Base-by-base conservation (phyloP, 306 rosid species). In the Castanea mollissima region DNA sequence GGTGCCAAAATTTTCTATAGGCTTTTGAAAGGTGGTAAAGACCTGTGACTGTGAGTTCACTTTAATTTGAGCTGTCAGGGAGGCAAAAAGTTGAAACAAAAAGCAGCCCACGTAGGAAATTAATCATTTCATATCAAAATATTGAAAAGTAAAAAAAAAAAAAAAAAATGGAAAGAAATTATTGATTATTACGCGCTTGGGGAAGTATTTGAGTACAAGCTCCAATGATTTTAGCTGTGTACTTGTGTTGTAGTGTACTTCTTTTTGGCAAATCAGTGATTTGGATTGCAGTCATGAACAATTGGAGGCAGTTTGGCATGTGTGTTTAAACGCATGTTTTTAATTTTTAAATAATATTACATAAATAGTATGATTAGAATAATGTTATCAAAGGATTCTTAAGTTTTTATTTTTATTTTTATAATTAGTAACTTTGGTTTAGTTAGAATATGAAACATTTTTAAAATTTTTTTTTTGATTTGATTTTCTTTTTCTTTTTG, bases 21-120 rank as follows among this genome's bases (percentile, higher is more conserved):
- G 56, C n/a, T 15, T 71, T 71, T 73, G 71, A 2, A n/a, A 62
- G 70, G 23, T 27, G 64, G 79, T 73, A 85, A 78, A 85, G 78
- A 65, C 75, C 20, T 23, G 58, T 49, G 81, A 65, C 16, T 19
- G 58, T 49, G 81, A 65, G 78, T 51, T 29, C 80, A 21, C 84
- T 82, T 73, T 80, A 79, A 82, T 76, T 79, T 79, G 89, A 76
- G 89, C 84, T 73, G 82, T 82, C 81, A 79, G 77, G 3, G 82
- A 57, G 71, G 65, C 73, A 60, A 82, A 79, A 82, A 68, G 73
- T 52, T 77, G 82, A 60, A 67, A 41, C 70, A 65, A 64, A 79
- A 56, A 76, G 64, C 65, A 56, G 41, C 60, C 69, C 85, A 63
- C 46, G 65, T 60, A 9, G 46, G 73, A 58, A 31, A 44, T 41